These are phyloP conservation scores for Penicillium carneum DNA, from an alignment of 2,329 filamentous ascomycete genomes.

Conservation along the genomic window DNA sequence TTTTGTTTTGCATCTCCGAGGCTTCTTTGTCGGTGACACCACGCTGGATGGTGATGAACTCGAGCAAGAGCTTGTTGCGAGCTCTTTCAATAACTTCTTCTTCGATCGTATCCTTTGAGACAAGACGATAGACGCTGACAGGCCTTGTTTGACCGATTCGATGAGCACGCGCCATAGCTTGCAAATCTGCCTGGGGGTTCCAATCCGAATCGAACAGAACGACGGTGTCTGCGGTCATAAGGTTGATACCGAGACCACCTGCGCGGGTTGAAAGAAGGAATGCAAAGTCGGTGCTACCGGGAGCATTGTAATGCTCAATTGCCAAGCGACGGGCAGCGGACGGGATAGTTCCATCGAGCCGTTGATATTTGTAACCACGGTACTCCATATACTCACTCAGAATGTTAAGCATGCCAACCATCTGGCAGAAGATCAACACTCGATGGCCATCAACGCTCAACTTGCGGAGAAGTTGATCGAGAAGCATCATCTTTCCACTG, in stretches of 20 bases:
- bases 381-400: slow-evolving; percentile 91
- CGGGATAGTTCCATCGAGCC: slow-evolving; percentile 92
- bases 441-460: slow-evolving; percentile 91
- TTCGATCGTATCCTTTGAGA: slow-evolving; percentile 97
- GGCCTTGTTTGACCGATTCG: slow-evolving; percentile 96
- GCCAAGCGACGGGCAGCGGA: slow-evolving; percentile 86
- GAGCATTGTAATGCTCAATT: slow-evolving; percentile 98
- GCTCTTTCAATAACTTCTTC: slow-evolving; percentile 96
- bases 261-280: slow-evolving; percentile 94
- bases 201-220: slow-evolving; percentile 94
- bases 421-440: slow-evolving; percentile 97
- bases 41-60: slow-evolving; percentile 95
- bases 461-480: slow-evolving; percentile 93
- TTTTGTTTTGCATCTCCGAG: slow-evolving; percentile 82
- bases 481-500: slow-evolving; percentile 99
- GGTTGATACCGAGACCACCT: slow-evolving; percentile 95
- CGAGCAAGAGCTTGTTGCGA: slow-evolving; percentile 94
- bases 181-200: slow-evolving; percentile 97
- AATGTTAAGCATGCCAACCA: slow-evolving; percentile 98
- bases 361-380: slow-evolving; percentile 92
- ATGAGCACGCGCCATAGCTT: slow-evolving; percentile 97
- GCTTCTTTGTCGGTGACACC: slow-evolving; percentile 94
- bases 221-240: slow-evolving; percentile 98
- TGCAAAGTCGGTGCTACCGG: slow-evolving; percentile 92
- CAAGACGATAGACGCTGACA: slow-evolving; percentile 93